Conservation (phyloP, 257 asterid species). For the Scutellaria minor region DNA sequence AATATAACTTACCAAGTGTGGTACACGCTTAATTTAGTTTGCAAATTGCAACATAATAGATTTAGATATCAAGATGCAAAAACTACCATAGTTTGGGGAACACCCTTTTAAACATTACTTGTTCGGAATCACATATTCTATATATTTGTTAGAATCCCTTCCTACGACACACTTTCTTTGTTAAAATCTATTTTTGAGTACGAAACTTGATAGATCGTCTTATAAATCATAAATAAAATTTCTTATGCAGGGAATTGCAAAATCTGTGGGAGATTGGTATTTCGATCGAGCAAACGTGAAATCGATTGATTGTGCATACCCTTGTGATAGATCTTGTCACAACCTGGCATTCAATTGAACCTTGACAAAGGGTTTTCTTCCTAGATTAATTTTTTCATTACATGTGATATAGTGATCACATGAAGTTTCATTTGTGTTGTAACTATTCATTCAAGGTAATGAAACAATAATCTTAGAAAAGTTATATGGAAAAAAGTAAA, state of each 20-base stretch:
- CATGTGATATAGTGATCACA: constrained; percentile 33
- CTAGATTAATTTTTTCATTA: constrained; percentile 22
- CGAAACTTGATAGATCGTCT: too few species aligned
- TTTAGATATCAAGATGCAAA: too few species aligned
- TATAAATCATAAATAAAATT: too few species aligned
- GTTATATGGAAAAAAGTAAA: neutral
- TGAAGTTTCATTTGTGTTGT: constrained; percentile 25
- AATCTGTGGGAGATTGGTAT: constrained; percentile 68
- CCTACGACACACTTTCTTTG: too few species aligned
- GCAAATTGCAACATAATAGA: too few species aligned
- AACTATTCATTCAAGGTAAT: constrained; percentile 32
- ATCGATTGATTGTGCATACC: constrained; percentile 60
- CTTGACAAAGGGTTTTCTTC: neutral
- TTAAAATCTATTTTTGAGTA: too few species aligned
- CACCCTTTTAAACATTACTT: too few species aligned
- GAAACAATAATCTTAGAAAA: constrained; percentile 15
- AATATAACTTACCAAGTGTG: too few species aligned
- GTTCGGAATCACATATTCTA: too few species aligned
- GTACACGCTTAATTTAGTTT: too few species aligned
- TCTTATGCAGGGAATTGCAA: constrained; percentile 53
- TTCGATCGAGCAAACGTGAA: constrained; percentile 50
- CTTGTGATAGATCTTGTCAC: constrained; percentile 61
- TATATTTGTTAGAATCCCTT: too few species aligned
- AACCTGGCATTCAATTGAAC: constrained; percentile 48
- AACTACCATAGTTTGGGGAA: too few species aligned